Base-by-base conservation (phyloP, 805 yeast genomes). In the Sugiyamaella valdiviana region DNA sequence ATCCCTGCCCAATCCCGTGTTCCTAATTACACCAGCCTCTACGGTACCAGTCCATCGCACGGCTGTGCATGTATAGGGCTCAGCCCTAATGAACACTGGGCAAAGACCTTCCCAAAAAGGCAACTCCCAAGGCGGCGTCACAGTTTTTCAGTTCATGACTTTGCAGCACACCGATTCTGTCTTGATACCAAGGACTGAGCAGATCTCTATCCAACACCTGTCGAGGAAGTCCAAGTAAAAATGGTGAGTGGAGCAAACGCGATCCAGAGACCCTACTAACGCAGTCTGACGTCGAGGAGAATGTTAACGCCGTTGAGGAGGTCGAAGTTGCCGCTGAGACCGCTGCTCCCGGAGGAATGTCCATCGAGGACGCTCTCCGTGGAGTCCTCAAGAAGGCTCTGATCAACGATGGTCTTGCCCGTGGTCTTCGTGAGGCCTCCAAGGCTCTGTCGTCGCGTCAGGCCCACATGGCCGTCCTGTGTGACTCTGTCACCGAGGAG, bases 391-490 rank as follows among this genome's bases (percentile, higher is more conserved):
- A 95, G 84, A 89, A 93, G 74, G 83, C 99, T 65, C 83, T 93
- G 73, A 86, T 91, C 70, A 95, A 89, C 81, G 97, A 91, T 74
- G 99, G 99, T 78, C 87, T 93, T 77, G 98, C 98, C 74, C 91
- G 99, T 82, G 99, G 99, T 83, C 84, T 93, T 75, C 93, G 98
- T 83, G 99, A 93, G 82, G 95, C 98, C 63, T 87, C 97, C 71
- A 93, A 93, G 86, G 98, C 97, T 75, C 82, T 93, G 65, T 81
- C 96, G 70, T 81, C 88, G 76, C 88, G 96, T 75, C 95, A 90
- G 78, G 99, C 97, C 65, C 95, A 91, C 78, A 80, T 93, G 73
- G 85, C 90, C 79, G 96, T 93, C 71, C 80, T 93, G 67, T 89
- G 95, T 77, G 97, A 91, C 79, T 82, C 98, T 63, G 97, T 93